phyloP scores from a whole-genome alignment of 805 yeast species.

The Nakazawaea laoshanensis region DNA sequence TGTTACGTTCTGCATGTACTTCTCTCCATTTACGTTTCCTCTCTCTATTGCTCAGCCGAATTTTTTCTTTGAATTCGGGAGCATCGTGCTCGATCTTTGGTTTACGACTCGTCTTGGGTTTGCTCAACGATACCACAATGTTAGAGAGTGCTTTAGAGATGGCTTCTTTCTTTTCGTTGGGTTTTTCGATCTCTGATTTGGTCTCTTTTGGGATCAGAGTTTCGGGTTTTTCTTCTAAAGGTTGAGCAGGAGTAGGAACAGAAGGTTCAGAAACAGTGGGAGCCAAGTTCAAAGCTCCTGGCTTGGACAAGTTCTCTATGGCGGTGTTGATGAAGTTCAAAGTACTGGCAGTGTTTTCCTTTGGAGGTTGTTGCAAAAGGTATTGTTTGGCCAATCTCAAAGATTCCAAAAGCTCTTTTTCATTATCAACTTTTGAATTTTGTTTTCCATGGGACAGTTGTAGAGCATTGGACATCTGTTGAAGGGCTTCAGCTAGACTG shows the following conservation, averaged over 20 bases:
- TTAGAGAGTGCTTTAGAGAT: slow-evolving; percentile 9
- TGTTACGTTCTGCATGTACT: slow-evolving; percentile 69
- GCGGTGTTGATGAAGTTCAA: slow-evolving; percentile 21
- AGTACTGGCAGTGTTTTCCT: slow-evolving; percentile 7
- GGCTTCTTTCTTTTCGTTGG: slow-evolving; percentile 11
- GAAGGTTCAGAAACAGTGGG: background rate
- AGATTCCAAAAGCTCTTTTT: slow-evolving; percentile 19
- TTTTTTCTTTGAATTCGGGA: slow-evolving; percentile 41
- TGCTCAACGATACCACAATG: slow-evolving; percentile 2
- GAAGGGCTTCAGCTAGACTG: slow-evolving; percentile 26
- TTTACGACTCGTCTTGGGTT: background rate
- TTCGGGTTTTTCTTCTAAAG: background rate
- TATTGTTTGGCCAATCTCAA: slow-evolving; percentile 24
- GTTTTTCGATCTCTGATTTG: slow-evolving; percentile 8
- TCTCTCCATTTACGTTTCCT: slow-evolving; percentile 82
- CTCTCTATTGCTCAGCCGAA: slow-evolving; percentile 62
- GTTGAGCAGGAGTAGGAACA: background rate
- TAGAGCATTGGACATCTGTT: slow-evolving; percentile 29
- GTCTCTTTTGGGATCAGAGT: background rate
- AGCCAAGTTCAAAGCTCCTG: background rate
- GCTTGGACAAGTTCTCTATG: slow-evolving; percentile 18
- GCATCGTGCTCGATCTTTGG: slow-evolving; percentile 2
- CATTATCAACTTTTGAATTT: slow-evolving; percentile 4
- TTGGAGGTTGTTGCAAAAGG: slow-evolving; percentile 14
- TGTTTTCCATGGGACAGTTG: slow-evolving; percentile 11